phyloP scores from a whole-genome alignment of 768 basidiomycete species.

The Crucibulum laeve region DNA sequence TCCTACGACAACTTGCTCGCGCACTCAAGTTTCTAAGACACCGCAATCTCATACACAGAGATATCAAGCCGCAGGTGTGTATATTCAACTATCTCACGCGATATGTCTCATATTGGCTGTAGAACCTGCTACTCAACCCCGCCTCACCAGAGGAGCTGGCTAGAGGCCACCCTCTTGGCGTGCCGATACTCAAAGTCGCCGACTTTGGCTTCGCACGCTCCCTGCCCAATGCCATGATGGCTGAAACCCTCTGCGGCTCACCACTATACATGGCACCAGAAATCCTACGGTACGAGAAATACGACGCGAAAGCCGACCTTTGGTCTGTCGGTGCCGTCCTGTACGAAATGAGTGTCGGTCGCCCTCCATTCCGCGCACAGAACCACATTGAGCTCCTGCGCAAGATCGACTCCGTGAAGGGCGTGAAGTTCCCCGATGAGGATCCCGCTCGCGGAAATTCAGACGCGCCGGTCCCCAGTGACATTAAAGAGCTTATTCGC shows the following conservation, averaged over 20 bases:
- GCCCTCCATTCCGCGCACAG: constrained; percentile 90
- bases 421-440: constrained; percentile 93
- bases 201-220: constrained; percentile 98
- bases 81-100: background rate
- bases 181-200: constrained; percentile 94
- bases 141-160: constrained; percentile 75
- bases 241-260: constrained; percentile 96
- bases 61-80: constrained; percentile 90
- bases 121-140: constrained; percentile 91
- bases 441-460: constrained; percentile 54
- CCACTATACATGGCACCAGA: constrained; percentile 99
- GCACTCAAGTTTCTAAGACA: constrained; percentile 91
- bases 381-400: constrained; percentile 95
- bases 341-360: constrained; percentile 92
- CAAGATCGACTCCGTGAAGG: constrained; percentile 89
- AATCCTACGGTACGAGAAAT: constrained; percentile 94
- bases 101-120: constrained; percentile 7
- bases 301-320: constrained; percentile 95
- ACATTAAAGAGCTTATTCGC: constrained; percentile 87
- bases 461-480: constrained; percentile 48
- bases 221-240: constrained; percentile 88
- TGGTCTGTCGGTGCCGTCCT: constrained; percentile 98
- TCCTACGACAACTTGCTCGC: constrained; percentile 85
- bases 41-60: constrained; percentile 89
- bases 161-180: constrained; percentile 84